phyloP scores from a whole-genome alignment of 352 stramenopile genomes.

The Phytophthora nicotianae region DNA sequence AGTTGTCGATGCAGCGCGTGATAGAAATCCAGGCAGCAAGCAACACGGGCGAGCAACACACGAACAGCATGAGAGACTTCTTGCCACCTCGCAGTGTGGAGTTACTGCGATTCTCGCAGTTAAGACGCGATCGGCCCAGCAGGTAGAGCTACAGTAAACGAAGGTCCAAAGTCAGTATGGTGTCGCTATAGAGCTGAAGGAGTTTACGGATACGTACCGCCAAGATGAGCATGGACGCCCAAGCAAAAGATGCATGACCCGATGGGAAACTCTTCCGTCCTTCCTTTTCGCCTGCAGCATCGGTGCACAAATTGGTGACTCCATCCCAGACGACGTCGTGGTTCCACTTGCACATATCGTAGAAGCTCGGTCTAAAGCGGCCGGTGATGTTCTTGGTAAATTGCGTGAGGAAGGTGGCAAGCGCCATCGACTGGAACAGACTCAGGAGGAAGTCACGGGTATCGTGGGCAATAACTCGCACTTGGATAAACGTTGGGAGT shows the following conservation, averaged over 20 bases:
- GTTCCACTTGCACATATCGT: conserved; percentile 85
- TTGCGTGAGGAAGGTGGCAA: conserved; percentile 67
- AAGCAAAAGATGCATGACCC: conserved; percentile 77
- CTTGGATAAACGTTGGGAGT: conserved; percentile 50
- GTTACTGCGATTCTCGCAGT: conserved; percentile 61
- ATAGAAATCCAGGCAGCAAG: conserved; percentile 74
- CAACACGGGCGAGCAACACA: conserved; percentile 66
- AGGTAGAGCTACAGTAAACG: conserved; percentile 55
- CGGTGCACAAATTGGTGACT: conserved; percentile 73
- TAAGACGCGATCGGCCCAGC: conserved; percentile 69
- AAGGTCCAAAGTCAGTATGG: too few species aligned
- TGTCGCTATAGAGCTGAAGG: too few species aligned
- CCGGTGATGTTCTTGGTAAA: conserved; percentile 81
- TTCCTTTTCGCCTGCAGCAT: conserved; percentile 66
- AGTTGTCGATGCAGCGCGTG: conserved; percentile 84
- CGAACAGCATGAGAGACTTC: conserved; percentile 70
- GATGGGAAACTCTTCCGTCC: conserved; percentile 83
- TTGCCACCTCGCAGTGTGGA: conserved; percentile 52
- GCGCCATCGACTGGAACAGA: conserved; percentile 54
- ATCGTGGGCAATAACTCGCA: conserved; percentile 69
- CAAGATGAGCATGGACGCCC: conserved; percentile 77
- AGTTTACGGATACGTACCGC: conserved; percentile 39
- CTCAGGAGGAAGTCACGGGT: conserved; percentile 79
- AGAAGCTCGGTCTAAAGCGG: conserved; percentile 83
- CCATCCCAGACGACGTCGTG: conserved; percentile 74